Percentiles rank a stretch among this genome's conserved stretches.
These are phyloP conservation scores for Metarhizium guizhouense DNA, from an alignment of 2,329 filamentous ascomycete species.

Conservation along the genomic window DNA sequence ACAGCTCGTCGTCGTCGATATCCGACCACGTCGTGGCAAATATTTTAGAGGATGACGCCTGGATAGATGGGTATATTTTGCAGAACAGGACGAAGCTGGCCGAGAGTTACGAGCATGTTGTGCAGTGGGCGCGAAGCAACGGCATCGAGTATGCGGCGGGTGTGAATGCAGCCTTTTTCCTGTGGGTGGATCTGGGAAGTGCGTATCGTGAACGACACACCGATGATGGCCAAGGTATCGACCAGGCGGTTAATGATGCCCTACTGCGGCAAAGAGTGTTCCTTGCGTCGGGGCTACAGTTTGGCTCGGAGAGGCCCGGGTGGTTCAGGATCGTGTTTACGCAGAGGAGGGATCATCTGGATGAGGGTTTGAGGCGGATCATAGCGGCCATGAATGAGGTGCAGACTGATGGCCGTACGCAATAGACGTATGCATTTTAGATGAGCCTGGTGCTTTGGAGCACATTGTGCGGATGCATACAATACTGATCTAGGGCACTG, in stretches of 20 bases:
- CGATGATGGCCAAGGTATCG: constrained; percentile 12
- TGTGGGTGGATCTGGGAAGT: constrained; percentile 40
- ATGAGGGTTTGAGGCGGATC: constrained; percentile 14
- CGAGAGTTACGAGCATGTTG: constrained; percentile 28
- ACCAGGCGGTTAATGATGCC: constrained; percentile 16
- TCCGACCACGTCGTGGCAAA: constrained; percentile 31
- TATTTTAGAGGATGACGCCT: constrained; percentile 33
- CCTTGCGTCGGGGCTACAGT: constrained; percentile 25
- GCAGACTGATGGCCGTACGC: no score
- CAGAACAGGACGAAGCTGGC: constrained; percentile 32
- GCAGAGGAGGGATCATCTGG: constrained; percentile 20
- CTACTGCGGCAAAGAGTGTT: constrained; percentile 24
- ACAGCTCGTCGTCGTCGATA: constrained; percentile 25
- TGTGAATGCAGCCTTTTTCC: constrained; percentile 44
- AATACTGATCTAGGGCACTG: no score
- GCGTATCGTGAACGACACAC: constrained; percentile 14
- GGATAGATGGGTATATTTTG: constrained; percentile 33
- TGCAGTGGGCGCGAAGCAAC: constrained; percentile 25
- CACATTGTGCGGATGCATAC: no score
- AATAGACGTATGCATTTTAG: no score
- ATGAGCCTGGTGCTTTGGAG: no score
- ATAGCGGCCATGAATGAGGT: not conserved
- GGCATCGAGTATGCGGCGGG: constrained; percentile 36
- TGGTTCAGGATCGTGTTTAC: constrained; percentile 33
- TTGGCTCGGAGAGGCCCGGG: constrained; percentile 27